Base-by-base conservation (phyloP, 768 basidiomycete species). In the Strobilomyces echinocephalus region DNA sequence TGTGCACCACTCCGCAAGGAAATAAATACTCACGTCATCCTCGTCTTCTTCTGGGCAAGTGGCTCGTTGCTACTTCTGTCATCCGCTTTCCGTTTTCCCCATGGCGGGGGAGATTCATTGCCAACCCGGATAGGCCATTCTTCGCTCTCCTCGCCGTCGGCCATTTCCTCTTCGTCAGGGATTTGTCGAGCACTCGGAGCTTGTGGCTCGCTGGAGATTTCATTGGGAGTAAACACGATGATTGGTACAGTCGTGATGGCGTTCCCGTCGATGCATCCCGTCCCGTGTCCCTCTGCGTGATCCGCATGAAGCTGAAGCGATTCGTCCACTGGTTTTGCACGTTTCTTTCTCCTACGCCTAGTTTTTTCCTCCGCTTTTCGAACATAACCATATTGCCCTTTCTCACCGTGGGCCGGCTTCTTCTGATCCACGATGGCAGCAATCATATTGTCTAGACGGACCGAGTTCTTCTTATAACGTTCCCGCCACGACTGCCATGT, bases 401-500 rank as follows among this genome's bases (percentile, higher is more conserved):
- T 88, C 67, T 87, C 86, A 21, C 87, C 88, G 9, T 76, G 79
- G 1, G 69, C 69, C 2, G 87, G 84, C 60, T 83, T 85, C 64
- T 81, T 87, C 64, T 83, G 76, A 26, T 81, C 83, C 1, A 91
- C 87, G 12, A 90, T 82, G 5, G 72, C 72, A 2, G 80, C 68
- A 49, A 92, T 91, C 50, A 80, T 69, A 11, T 63, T 63, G 62
- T 91, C 88, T 35, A 91, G 76, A 10, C 88, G 81, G 8, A 71
- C 64, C 0, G 87, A 73, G 55, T 92, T 86, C 69, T 91, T 91
- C 74, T 91, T 91, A 73, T 92, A 92, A 28, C 90, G 77, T 63
- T 92, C 89, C 26, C 90, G 80, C 89, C 89, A 92, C 15, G 89
- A 92, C 59, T 91, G 88, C 89, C 89, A 92, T 2, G 88, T 90